A percentile compares a stretch with the other conserved stretches of the same genome.
phyloP scores from a whole-genome alignment of 2,329 filamentous ascomycete species.

The Tolypocladium inflatum region DNA sequence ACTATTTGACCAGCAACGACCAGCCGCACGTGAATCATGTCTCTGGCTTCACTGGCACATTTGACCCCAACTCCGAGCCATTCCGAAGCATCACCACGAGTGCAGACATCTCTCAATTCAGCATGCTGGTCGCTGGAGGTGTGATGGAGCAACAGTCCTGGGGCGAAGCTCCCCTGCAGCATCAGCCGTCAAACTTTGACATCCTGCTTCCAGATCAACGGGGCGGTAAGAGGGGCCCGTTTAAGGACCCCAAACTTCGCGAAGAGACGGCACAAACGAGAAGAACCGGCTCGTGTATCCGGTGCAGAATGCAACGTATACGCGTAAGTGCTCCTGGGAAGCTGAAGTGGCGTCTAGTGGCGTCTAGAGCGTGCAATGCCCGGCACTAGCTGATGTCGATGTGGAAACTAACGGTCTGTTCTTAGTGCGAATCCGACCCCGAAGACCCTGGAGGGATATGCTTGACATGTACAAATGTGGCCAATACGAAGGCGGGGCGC shows the following conservation, averaged over 20 bases:
- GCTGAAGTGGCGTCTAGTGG: not conserved
- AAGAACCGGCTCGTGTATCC: constrained; percentile 48
- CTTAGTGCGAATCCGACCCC: constrained; percentile 42
- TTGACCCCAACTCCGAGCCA: not conserved
- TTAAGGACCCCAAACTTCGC: constrained; percentile 40
- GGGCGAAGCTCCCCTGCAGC: constrained; percentile 9
- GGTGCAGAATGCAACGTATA: constrained; percentile 53
- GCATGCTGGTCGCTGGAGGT: not conserved
- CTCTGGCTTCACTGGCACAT: not conserved
- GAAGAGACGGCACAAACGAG: constrained; percentile 47
- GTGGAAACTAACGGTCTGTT: not conserved
- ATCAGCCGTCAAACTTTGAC: constrained; percentile 17
- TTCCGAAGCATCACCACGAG: not conserved
- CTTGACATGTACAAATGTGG: constrained; percentile 42
- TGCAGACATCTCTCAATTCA: not conserved
- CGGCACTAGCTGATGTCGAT: not conserved
- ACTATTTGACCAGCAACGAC: not conserved
- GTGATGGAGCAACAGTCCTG: constrained; percentile 5
- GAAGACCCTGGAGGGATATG: constrained; percentile 38
- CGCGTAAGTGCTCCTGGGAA: constrained; percentile 33
- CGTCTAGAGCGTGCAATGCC: not conserved
- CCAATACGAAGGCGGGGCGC: constrained; percentile 39
- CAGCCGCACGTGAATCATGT: not conserved
- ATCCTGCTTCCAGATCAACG: constrained; percentile 19
- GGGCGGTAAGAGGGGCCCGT: constrained; percentile 38